Percentiles rank a stretch among this genome's conserved stretches.
These are phyloP conservation scores for Tolypocladium endophyticum DNA, from an alignment of 2,329 filamentous ascomycete species.

Conservation along the genomic window DNA sequence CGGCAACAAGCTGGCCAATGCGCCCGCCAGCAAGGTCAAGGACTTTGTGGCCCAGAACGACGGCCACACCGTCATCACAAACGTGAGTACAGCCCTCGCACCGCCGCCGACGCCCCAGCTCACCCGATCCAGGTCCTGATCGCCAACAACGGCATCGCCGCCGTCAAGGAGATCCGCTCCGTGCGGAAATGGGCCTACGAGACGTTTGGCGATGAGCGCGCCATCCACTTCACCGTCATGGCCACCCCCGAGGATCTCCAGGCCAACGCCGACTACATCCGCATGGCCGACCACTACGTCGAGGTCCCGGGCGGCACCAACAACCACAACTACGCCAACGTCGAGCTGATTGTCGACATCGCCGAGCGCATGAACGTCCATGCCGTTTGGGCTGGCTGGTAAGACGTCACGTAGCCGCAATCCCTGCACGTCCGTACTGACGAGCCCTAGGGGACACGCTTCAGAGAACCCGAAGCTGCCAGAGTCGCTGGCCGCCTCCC, in stretches of 20 bases:
- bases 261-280: constrained; percentile 97
- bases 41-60: constrained; percentile 86
- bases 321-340: constrained; percentile 99
- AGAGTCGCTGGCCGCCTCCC: constrained; percentile 88
- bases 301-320: constrained; percentile 98
- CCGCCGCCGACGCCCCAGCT: not conserved
- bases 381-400: constrained; percentile 98
- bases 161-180: constrained; percentile 97
- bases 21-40: constrained; percentile 78
- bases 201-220: constrained; percentile 94
- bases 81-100: constrained; percentile 48
- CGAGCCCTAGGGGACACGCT: constrained; percentile 67
- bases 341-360: constrained; percentile 97
- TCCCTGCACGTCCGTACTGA: not conserved
- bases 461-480: constrained; percentile 98
- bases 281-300: constrained; percentile 99
- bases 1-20: constrained; percentile 76
- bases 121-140: constrained; percentile 65
- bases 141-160: constrained; percentile 98
- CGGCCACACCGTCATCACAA: constrained; percentile 97
- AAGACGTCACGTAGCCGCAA: constrained; percentile 22
- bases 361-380: constrained; percentile 98
- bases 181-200: constrained; percentile 99
- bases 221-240: constrained; percentile 99
- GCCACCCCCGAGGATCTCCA: constrained; percentile 94